Percentiles rank a stretch among this genome's conserved stretches.
These are phyloP conservation scores for Globisporangium nunn DNA, from an alignment of 352 stramenopile genomes.

Conservation along the genomic window DNA sequence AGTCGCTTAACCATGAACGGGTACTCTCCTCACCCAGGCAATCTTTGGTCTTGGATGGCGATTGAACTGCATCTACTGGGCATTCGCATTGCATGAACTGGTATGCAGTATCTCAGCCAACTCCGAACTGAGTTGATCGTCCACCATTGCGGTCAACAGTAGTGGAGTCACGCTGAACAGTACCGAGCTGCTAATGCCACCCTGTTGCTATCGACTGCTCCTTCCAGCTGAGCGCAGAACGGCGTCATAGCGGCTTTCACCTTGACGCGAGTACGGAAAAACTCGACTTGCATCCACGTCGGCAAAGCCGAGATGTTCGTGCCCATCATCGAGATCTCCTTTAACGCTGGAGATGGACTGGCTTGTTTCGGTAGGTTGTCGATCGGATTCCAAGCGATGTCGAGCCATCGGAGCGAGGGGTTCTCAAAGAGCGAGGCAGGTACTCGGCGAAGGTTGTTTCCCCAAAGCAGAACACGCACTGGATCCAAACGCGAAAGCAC, in stretches of 20 bases:
- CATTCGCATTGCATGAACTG: too few relatives aligned
- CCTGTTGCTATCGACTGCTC: not conserved
- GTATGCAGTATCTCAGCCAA: too few relatives aligned
- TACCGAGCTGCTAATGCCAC: not conserved
- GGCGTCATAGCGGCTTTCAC: not conserved
- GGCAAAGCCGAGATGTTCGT: constrained; percentile 11
- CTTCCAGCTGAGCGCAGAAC: not conserved
- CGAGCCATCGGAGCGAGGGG: constrained; percentile 5
- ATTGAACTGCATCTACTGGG: too few relatives aligned
- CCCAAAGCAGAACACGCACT: not conserved
- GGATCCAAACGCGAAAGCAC: constrained; percentile 2
- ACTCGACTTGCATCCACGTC: constrained; percentile 1
- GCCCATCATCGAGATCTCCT: constrained; percentile 2
- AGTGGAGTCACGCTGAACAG: not conserved
- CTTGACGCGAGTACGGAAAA: not conserved
- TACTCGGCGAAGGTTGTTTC: not conserved
- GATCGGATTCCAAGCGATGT: constrained; percentile 3
- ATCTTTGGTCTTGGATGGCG: too few relatives aligned
- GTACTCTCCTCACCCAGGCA: too few relatives aligned
- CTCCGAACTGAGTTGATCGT: too few relatives aligned
- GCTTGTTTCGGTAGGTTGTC: not conserved
- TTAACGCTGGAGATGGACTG: not conserved
- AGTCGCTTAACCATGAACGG: too few relatives aligned
- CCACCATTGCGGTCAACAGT: too few relatives aligned
- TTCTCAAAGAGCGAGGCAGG: constrained; percentile 3